Conservation (phyloP, 2,329 filamentous ascomycete genomes). For the Cytospora chrysosperma region DNA sequence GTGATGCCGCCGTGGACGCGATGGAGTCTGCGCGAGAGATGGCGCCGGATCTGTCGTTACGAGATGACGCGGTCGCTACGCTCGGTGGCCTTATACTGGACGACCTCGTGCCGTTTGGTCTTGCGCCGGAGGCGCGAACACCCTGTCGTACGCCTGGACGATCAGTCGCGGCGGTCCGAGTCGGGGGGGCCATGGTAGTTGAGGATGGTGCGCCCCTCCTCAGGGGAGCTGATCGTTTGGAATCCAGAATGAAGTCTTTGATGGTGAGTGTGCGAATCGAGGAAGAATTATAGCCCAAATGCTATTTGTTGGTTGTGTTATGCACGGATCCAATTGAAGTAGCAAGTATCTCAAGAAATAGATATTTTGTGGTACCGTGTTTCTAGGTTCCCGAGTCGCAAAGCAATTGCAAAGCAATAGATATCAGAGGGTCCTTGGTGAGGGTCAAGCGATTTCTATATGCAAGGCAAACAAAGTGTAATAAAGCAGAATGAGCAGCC, state of each 20-base stretch:
- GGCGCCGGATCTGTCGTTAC: conserved; percentile 44
- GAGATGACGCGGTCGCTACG: conserved; percentile 26
- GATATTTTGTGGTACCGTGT: neutral
- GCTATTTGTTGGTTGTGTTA: neutral
- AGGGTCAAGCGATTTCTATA: neutral
- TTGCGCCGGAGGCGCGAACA: conserved; percentile 27
- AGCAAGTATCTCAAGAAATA: neutral
- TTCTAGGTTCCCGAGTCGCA: neutral
- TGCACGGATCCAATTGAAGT: neutral
- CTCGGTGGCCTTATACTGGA: conserved; percentile 24
- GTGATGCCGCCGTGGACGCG: conserved; percentile 55
- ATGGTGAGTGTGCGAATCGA: neutral
- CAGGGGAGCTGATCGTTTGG: conserved; percentile 27
- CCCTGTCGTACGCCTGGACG: conserved; percentile 32
- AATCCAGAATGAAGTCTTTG: conserved; percentile 20
- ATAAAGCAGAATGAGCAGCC: neutral
- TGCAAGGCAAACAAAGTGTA: neutral
- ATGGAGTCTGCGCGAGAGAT: conserved; percentile 71
- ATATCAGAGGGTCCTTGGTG: conserved; percentile 1
- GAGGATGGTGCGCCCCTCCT: conserved; percentile 34
- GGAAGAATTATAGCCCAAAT: neutral
- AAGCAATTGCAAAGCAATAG: conserved; percentile 5
- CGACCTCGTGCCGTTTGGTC: conserved; percentile 24
- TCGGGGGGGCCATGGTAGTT: conserved; percentile 28
- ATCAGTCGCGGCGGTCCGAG: conserved; percentile 26